Base-by-base conservation (phyloP, 1,284 basidiomycete species). In the Volvariella surrecta region DNA sequence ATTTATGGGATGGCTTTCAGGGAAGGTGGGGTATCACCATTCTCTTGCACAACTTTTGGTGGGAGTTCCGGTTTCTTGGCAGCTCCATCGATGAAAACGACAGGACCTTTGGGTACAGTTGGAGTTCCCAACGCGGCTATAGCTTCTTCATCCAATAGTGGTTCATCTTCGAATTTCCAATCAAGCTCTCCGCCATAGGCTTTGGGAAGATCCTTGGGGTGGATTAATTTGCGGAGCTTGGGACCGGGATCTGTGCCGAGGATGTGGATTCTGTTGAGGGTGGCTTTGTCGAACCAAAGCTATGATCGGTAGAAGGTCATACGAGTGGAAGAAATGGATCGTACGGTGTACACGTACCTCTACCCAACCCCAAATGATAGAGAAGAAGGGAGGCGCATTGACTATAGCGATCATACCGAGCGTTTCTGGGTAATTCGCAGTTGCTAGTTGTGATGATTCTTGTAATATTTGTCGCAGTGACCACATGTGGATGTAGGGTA, bases 391-490 rank as follows among this genome's bases (percentile, higher is more conserved):
- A 0, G 87, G 87, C 0, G 82, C 77, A 48, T 88, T 88, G 35
- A 89, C 76, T 43, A 89, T 64, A 17, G 70, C 79, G 49, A 80
- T 76, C 15, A 69, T 70, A 52, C 71, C 66, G 32, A 86, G 61
- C 0, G 82, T 85, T 58, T 89, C 86, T 1, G 87, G 85, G 55
- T 88, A 89, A 52, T 88, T 81, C 15, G 82, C 82, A 0, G 82
- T 85, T 1, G 82, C 83, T 39, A 89, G 68, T 13, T 66, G 70
- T 15, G 80, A 80, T 0, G 86, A 81, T 53, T 88, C 78, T 51
- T 84, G 79, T 8, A 89, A 70, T 56, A 87, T 85, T 37, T 57
- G 62, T 11, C 84, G 73, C 18, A 88, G 67, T 30, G 67, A 61
- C 79, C 82, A 89, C 62, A 89, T 75, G 1, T 74, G 66, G 32